A percentile compares a stretch with the other conserved stretches of the same genome.
Conservation (phyloP, 345 rosid species). For the Bruguiera sexangula region DNA sequence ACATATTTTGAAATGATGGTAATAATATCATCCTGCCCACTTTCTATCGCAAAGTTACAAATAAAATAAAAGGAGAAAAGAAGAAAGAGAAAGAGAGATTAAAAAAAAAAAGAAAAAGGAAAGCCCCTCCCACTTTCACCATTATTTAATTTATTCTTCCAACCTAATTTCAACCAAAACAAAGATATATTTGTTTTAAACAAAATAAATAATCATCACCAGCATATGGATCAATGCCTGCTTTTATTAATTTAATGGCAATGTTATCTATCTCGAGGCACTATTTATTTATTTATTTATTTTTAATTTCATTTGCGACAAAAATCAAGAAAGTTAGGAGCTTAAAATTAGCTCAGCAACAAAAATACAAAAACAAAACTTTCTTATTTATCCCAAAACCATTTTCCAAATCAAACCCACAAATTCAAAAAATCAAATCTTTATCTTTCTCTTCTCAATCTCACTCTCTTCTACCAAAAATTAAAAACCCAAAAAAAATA, state of each 20-base stretch:
- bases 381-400: conserved; percentile 39
- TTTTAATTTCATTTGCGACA: conserved; percentile 36
- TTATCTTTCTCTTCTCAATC: conserved; percentile 15
- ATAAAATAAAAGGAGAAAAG: conserved; percentile 14
- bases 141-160: conserved; percentile 38
- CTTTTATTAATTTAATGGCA: conserved; percentile 22
- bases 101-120: not conserved
- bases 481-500: not conserved
- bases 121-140: conserved; percentile 40
- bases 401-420: conserved; percentile 26
- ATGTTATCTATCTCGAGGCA: too few species aligned
- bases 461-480: conserved; percentile 23
- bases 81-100: not conserved
- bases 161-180: conserved; percentile 63
- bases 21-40: conserved; percentile 33
- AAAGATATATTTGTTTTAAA: conserved; percentile 26
- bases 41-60: conserved; percentile 19
- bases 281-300: conserved; percentile 17
- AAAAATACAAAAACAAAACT: conserved; percentile 25
- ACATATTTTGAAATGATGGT: conserved; percentile 15
- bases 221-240: conserved; percentile 27
- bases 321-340: conserved; percentile 34
- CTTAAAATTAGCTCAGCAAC: conserved; percentile 43
- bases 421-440: conserved; percentile 19
- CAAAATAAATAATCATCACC: conserved; percentile 25